These are phyloP conservation scores for Pisolithus thermaeus DNA, from an alignment of 1,284 basidiomycete genomes.

Conservation along the genomic window DNA sequence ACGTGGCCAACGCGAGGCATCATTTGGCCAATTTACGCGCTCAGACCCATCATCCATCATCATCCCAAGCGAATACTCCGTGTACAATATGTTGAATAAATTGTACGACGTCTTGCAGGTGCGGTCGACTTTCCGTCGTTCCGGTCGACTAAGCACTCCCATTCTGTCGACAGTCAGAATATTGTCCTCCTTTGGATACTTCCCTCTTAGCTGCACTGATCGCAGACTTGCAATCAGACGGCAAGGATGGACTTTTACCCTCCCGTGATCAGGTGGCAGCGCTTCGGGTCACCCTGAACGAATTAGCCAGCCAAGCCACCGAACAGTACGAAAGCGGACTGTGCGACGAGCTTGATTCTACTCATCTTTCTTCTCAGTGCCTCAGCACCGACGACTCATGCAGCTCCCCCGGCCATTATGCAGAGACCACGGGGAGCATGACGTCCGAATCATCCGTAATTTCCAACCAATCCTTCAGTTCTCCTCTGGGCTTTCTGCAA, in stretches of 20 bases:
- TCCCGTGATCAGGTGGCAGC: conserved; percentile 31
- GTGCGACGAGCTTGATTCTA: conserved; percentile 29
- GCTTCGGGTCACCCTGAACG: conserved; percentile 39
- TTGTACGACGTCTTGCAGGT: conserved; percentile 21
- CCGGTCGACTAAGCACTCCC: background rate
- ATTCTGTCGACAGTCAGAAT: conserved; percentile 47
- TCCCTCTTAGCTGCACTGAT: conserved; percentile 63
- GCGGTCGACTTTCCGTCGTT: background rate
- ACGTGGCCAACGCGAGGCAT: background rate
- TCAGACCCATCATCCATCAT: too few species aligned
- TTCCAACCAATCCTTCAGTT: conserved; percentile 42
- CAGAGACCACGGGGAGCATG: conserved; percentile 34
- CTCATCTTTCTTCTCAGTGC: conserved; percentile 25
- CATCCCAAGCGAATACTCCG: background rate
- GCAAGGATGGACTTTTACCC: conserved; percentile 16
- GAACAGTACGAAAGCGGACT: conserved; percentile 39
- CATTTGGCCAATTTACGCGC: background rate
- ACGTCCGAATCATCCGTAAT: conserved; percentile 38
- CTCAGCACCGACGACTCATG: conserved; percentile 39
- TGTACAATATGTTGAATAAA: conserved; percentile 10
- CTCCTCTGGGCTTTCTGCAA: conserved; percentile 63
- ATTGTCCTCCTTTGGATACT: conserved; percentile 69
- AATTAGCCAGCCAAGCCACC: conserved; percentile 45
- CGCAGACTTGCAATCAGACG: conserved; percentile 42
- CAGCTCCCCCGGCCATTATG: conserved; percentile 40